Conservation (phyloP, 2,329 filamentous ascomycete species). For the Aureobasidium sp. region DNA sequence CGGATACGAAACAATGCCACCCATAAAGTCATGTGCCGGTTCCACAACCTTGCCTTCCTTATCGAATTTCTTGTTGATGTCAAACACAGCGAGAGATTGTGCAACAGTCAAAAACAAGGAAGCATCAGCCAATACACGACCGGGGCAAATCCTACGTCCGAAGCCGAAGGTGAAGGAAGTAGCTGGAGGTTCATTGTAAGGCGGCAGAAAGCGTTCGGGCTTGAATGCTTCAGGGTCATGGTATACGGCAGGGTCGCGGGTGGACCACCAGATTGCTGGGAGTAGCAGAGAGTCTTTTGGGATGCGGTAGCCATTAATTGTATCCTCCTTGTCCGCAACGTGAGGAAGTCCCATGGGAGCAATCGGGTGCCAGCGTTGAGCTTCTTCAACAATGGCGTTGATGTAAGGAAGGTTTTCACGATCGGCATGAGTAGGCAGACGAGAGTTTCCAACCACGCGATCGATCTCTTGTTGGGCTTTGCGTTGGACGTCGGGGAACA, state of each 20-base stretch:
- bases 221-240: constrained; percentile 31
- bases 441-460: constrained; percentile 32
- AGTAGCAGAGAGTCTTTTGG: constrained; percentile 34
- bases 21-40: constrained; percentile 13
- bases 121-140: constrained; percentile 30
- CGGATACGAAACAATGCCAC: constrained; percentile 19
- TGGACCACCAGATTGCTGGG: constrained; percentile 36
- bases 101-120: constrained; percentile 36
- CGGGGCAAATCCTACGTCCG: constrained; percentile 20
- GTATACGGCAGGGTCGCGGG: constrained; percentile 24
- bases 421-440: constrained; percentile 41
- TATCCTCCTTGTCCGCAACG: constrained; percentile 28
- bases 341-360: constrained; percentile 29
- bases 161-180: constrained; percentile 19
- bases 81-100: constrained; percentile 42
- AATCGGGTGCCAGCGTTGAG: constrained; percentile 30
- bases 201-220: constrained; percentile 37
- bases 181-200: constrained; percentile 21
- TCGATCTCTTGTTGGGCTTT: constrained; percentile 28
- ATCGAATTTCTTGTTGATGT: constrained; percentile 14
- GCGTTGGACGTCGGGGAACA: constrained; percentile 24
- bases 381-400: constrained; percentile 28
- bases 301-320: constrained; percentile 33
- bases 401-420: constrained; percentile 24
- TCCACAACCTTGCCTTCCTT: constrained; percentile 13